Base-by-base conservation (phyloP, 2,329 filamentous ascomycete genomes). In the Thermoascus crustaceus region DNA sequence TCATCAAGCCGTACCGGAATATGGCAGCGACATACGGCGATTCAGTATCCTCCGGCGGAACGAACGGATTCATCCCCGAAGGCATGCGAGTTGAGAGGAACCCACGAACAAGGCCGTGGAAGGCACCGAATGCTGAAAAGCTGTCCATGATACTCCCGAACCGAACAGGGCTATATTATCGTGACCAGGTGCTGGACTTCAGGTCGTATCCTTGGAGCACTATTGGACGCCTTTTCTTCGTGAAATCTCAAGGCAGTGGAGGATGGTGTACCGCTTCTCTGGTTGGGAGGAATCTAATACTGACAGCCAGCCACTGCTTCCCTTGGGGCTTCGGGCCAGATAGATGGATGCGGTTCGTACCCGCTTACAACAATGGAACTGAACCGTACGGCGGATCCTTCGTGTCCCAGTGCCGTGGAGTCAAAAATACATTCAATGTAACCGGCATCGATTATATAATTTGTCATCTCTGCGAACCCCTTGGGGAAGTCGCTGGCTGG, bases 241-340 rank as follows among this genome's bases (percentile, higher is more conserved):
- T 41, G 13, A 38, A 43, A 10, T 49, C 41, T 25, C 39, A 39
- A 34, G 34, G 37, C 4, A 45, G 30, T 23, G 46, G 45, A 7
- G 46, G 46, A 17, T 49, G 46, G 46, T 49, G 46, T 25, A 49
- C 45, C 5, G 46, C 45, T 3, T 40, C 46, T 5, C 30, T 49
- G 3, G 45, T 49, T 13, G 46, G 46, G 18, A 42, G 40, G 23
- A 44, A 48, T 22, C 38, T 45, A 25, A 26, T 49, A 14, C 45
- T 49, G 30, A 49, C 46, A 10, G 46, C 46, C 7, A 49, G 46
- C 33, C 46, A 49, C 30, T 49, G 46, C 25, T 49, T 46, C 32
- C 46, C 46, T 9, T 49, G 45, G 46, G 42, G 42, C 11, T 45
- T 46, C 18, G 34, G 40, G 10, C 18, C 35, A 17, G 27, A 33